These are phyloP conservation scores for Fulvia fulva DNA, from an alignment of 2,329 filamentous ascomycete species.

Conservation along the genomic window DNA sequence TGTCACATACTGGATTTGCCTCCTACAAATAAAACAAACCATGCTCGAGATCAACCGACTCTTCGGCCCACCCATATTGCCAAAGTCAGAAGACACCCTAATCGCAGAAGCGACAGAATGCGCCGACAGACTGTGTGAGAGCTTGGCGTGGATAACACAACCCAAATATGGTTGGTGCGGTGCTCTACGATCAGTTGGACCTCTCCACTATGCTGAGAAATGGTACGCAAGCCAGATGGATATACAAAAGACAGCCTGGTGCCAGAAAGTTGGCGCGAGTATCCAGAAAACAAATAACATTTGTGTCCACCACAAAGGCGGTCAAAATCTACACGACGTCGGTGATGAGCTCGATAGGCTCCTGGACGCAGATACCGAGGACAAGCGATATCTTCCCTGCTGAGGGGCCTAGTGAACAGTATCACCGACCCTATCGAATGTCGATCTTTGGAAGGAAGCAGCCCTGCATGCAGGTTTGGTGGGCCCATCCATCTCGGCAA, in stretches of 20 bases:
- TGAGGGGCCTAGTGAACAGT: background rate
- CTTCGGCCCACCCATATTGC: conserved; percentile 1
- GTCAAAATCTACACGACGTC: background rate
- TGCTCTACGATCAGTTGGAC: conserved; percentile 1
- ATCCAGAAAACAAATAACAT: background rate
- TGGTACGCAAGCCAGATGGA: conserved; percentile 5
- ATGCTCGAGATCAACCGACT: conserved; percentile 4
- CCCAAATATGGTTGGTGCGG: conserved; percentile 8
- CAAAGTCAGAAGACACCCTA: conserved; percentile 3
- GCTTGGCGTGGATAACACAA: conserved; percentile 4
- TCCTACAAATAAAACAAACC: conserved; percentile 4
- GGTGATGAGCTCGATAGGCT: background rate
- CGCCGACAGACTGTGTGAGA: conserved; percentile 7
- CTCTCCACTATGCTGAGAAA: conserved; percentile 5
- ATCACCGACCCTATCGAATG: too few relatives aligned
- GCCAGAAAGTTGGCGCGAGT: background rate
- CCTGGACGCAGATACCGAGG: background rate
- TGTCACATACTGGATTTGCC: too few relatives aligned
- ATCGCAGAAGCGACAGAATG: conserved; percentile 6
- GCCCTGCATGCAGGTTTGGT: too few relatives aligned
- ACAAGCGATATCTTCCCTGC: background rate
- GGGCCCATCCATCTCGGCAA: too few relatives aligned
- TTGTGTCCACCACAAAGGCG: background rate
- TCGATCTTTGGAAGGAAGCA: too few relatives aligned
- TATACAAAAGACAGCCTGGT: conserved; percentile 5